Conservation (phyloP, 225 moss, liverwort and hornwort genomes). For the Ulota crispa region DNA sequence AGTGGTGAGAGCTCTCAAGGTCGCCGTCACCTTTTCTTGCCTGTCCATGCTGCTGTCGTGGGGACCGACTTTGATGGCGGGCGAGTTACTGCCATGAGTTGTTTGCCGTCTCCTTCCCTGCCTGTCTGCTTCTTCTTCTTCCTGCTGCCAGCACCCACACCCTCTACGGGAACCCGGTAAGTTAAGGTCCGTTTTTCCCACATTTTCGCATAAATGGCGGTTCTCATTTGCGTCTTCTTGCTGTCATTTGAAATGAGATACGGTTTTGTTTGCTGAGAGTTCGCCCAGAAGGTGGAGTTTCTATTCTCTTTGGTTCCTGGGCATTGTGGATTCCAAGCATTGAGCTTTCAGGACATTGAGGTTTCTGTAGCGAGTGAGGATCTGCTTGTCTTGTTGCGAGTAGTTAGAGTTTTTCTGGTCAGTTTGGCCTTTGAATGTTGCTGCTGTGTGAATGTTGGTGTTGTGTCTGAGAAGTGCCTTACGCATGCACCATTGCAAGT, state of each 20-base stretch:
- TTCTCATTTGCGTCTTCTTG: background rate
- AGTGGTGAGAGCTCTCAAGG: background rate
- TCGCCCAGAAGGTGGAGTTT: background rate
- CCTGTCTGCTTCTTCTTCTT: background rate
- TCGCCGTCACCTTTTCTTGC: conserved; percentile 7
- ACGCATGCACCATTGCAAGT: background rate
- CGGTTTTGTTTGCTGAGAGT: background rate
- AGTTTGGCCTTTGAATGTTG: too few species aligned
- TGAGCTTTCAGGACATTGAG: too few species aligned
- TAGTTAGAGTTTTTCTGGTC: too few species aligned
- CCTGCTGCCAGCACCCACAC: too few species aligned
- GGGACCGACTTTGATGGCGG: too few species aligned
- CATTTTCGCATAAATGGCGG: background rate
- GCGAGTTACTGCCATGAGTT: too few species aligned
- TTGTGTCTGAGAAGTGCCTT: background rate
- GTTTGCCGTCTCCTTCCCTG: background rate
- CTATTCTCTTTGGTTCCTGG: background rate
- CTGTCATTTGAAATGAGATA: background rate
- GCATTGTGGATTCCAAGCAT: too few species aligned
- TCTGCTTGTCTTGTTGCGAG: too few species aligned
- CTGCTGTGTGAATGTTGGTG: too few species aligned
- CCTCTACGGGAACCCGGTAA: too few species aligned
- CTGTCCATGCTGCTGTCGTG: too few species aligned
- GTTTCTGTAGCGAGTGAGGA: too few species aligned
- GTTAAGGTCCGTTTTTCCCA: background rate